phyloP scores from a whole-genome alignment of 2,329 filamentous ascomycete species.

The Xylaria arbuscula region DNA sequence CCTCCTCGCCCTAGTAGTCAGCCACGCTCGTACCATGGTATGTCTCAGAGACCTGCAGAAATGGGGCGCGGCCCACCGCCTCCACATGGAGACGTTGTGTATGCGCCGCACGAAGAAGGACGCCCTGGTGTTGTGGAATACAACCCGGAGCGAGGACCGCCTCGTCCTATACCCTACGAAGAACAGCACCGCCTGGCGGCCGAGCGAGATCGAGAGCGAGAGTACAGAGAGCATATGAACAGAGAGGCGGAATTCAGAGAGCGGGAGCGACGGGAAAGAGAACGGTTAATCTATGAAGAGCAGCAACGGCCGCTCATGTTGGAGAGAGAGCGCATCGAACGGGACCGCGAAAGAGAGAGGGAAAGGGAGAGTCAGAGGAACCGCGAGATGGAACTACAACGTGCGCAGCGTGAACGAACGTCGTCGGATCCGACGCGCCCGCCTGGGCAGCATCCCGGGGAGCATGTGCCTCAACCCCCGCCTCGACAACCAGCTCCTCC shows the following conservation, averaged over 20 bases:
- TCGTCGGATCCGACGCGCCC: constrained; percentile 62
- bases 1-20: constrained; percentile 65
- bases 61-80: constrained; percentile 54
- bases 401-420: constrained; percentile 56
- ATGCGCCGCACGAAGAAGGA: constrained; percentile 62
- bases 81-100: constrained; percentile 54
- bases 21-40: constrained; percentile 61
- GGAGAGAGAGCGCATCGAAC: constrained; percentile 56
- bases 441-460: constrained; percentile 58
- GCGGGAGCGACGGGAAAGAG: constrained; percentile 57
- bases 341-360: constrained; percentile 55
- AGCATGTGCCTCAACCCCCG: constrained; percentile 57
- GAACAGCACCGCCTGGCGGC: constrained; percentile 63
- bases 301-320: constrained; percentile 44
- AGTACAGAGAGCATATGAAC: constrained; percentile 51
- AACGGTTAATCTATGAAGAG: constrained; percentile 53
- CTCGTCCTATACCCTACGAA: constrained; percentile 61
- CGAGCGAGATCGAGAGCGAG: constrained; percentile 57
- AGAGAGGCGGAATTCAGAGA: constrained; percentile 59
- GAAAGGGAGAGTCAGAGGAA: constrained; percentile 34
- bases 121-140: constrained; percentile 59
- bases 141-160: constrained; percentile 62
- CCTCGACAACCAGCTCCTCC: constrained; percentile 51
- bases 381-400: constrained; percentile 44
- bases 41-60: constrained; percentile 60